Base-by-base conservation (phyloP, 257 asterid species). In the Nicotiana tabacum region DNA sequence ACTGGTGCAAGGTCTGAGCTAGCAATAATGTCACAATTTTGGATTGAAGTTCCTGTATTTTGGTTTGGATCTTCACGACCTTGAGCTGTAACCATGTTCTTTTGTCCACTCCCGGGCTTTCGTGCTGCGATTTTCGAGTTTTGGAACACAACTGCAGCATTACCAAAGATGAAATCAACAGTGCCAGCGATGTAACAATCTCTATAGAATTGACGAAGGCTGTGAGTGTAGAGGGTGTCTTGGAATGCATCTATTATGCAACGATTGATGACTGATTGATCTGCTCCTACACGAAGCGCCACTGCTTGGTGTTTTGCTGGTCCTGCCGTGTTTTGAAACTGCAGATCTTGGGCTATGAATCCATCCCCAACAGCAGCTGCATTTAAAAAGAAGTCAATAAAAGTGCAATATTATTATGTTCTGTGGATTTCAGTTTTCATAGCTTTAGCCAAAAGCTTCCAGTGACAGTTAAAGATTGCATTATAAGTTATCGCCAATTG, bases 251-350 rank as follows among this genome's bases (percentile, higher is more conserved):
- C 80, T 0, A 91, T 60, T 32, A 66, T 80, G 82, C 92, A 90
- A 0, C 91, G 90, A 84, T 85, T 85, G 33, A 91, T 10, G 7
- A 88, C 93, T 0, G 95, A 89, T 1, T 10, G 84, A 84, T 91
- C 93, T 9, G 92, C 89, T 33, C 90, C 93, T 0, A 89, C 84
- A 0, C 91, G 91, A 82, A 66, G 91, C 1, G 95, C 92, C 0
- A 91, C 93, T 13, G 95, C 95, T 62, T 90, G 93, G 76, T 87
- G 88, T 72, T 90, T 90, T 70, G 65, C 86, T 29, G 93, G 88
- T 17, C 93, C 95, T 0, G 95, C 93, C 0, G 92, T 88, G 92
- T 91, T 91, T 66, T 86, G 89, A 46, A 91, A 84, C 1, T 89
- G 53, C 1, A 91, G 65, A 58, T 90, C 94, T 55, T 90, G 91